Percentiles rank a stretch among this genome's conserved stretches.
Evolutionary conservation across 495 filamentous ascomycete genomes (phyloP).

Genomic region (Aspergillus nidulans): DNA sequence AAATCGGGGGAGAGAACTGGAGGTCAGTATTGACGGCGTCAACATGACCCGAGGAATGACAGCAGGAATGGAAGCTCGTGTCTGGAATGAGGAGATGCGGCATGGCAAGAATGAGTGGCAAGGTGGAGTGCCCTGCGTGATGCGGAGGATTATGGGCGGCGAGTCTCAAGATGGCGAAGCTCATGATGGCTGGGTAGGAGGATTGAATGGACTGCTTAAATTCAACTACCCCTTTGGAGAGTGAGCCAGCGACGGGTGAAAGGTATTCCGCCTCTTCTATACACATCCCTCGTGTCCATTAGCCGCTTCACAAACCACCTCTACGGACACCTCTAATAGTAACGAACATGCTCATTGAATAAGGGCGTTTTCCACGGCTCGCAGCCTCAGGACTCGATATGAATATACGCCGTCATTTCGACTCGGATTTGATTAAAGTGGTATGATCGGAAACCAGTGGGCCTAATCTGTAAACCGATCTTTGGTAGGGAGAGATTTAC

Average conservation of each 20-base stretch:
- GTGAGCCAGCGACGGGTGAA: slow-evolving; percentile 29
- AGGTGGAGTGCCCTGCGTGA: slow-evolving; percentile 56
- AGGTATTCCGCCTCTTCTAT: slow-evolving; percentile 1
- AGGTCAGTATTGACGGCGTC: slow-evolving; percentile 85
- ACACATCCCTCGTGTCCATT: background rate
- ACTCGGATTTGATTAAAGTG: background rate
- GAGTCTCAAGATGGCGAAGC: slow-evolving; percentile 59
- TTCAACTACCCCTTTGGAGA: slow-evolving; percentile 98
- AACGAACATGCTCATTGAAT: background rate
- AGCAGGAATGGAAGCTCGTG: slow-evolving; percentile 81
- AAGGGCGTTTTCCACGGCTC: background rate
- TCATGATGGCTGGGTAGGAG: slow-evolving; percentile 93
- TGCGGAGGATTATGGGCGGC: slow-evolving; percentile 46
- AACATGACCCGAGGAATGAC: slow-evolving; percentile 63
- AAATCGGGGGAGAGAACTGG: slow-evolving; percentile 77
- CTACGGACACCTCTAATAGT: background rate
- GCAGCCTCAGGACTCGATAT: background rate
- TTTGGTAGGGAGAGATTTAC: background rate
- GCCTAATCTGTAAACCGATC: background rate
- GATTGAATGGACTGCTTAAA: slow-evolving; percentile 89
- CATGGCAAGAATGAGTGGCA: slow-evolving; percentile 59
- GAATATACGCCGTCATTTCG: background rate
- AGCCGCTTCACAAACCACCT: background rate
- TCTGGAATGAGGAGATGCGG: slow-evolving; percentile 74
- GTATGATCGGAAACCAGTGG: background rate